Evolutionary conservation across 495 filamentous ascomycete species (phyloP).

Genomic region (Penicillium desertorum): DNA sequence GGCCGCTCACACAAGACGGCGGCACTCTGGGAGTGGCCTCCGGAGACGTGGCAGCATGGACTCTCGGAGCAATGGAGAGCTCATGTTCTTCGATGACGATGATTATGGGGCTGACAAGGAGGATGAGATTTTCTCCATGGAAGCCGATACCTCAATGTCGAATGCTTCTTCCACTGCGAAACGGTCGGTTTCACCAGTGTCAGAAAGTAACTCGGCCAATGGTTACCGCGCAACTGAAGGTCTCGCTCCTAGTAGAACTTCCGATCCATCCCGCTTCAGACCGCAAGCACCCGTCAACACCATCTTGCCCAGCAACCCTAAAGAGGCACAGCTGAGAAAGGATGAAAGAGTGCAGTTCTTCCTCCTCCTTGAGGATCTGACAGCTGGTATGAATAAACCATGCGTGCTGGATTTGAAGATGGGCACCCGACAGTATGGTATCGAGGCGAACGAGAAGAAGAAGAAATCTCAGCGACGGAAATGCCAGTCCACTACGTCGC

Average conservation of each 20-base stretch:
- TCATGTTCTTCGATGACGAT: slow-evolving; percentile 84
- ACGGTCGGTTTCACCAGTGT: slow-evolving; percentile 7
- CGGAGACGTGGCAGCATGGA: slow-evolving; percentile 65
- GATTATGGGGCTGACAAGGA: slow-evolving; percentile 79
- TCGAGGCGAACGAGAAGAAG: slow-evolving; percentile 91
- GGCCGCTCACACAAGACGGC: slow-evolving; percentile 45
- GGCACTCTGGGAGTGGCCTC: slow-evolving; percentile 79
- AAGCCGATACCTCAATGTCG: slow-evolving; percentile 47
- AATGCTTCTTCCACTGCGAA: slow-evolving; percentile 3
- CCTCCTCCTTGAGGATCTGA: slow-evolving; percentile 92
- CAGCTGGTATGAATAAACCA: slow-evolving; percentile 91
- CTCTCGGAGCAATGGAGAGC: slow-evolving; percentile 57
- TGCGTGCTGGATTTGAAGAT: slow-evolving; percentile 98
- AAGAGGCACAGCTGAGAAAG: slow-evolving; percentile 69
- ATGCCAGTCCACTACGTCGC: slow-evolving; percentile 88
- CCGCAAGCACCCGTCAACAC: slow-evolving; percentile 16
- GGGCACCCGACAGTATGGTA: slow-evolving; percentile 97
- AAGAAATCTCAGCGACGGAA: slow-evolving; percentile 89
- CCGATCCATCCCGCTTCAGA: slow-evolving; percentile 5
- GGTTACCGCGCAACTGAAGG: slow-evolving; percentile 2
- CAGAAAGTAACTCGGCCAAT: slow-evolving; percentile 5
- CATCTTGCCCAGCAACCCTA: slow-evolving; percentile 65
- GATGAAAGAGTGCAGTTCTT: slow-evolving; percentile 86
- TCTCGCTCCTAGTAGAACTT: slow-evolving; percentile 6
- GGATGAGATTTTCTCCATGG: slow-evolving; percentile 74